A percentile compares a stretch with the other conserved stretches of the same genome.
Evolutionary conservation across 2,329 filamentous ascomycete genomes (phyloP).

Genomic region (Rutstroemia sp.): DNA sequence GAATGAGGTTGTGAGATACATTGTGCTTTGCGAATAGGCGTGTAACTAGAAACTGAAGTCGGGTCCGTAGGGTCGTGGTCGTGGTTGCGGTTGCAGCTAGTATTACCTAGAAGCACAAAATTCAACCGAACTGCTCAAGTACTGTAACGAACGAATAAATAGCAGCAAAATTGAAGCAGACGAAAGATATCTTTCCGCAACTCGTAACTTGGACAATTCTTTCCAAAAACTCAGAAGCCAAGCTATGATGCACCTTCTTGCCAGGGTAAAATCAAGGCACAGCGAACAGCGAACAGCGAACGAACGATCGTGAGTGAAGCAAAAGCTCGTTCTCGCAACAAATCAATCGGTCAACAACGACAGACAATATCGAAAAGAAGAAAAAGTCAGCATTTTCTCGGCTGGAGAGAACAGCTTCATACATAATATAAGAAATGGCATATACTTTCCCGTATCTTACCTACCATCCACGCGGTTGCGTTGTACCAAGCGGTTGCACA

Average conservation of each 20-base stretch:
- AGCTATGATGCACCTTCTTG: not conserved
- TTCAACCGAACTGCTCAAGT: not conserved
- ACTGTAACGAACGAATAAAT: not conserved
- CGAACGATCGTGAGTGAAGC: not conserved
- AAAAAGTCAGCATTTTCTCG: not conserved
- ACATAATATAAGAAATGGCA: too few species aligned
- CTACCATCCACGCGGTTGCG: not conserved
- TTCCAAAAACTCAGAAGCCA: not conserved
- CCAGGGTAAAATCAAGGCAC: not conserved
- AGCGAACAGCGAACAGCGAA: not conserved
- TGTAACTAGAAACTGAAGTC: not conserved
- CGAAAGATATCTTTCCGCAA: not conserved
- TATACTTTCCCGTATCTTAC: not conserved
- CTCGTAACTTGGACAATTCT: not conserved
- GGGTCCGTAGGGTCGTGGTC: not conserved
- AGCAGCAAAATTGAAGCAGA: not conserved
- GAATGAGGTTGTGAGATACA: not conserved
- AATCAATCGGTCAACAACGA: not conserved
- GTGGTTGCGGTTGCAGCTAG: not conserved
- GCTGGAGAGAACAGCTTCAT: not conserved
- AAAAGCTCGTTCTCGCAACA: not conserved
- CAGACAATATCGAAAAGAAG: not conserved
- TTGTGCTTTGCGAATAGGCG: not conserved
- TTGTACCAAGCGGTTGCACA: not conserved
- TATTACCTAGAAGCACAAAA: not conserved